These are phyloP conservation scores for Trichoderma erinaceum DNA, from an alignment of 495 filamentous ascomycete species.

Conservation along the genomic window DNA sequence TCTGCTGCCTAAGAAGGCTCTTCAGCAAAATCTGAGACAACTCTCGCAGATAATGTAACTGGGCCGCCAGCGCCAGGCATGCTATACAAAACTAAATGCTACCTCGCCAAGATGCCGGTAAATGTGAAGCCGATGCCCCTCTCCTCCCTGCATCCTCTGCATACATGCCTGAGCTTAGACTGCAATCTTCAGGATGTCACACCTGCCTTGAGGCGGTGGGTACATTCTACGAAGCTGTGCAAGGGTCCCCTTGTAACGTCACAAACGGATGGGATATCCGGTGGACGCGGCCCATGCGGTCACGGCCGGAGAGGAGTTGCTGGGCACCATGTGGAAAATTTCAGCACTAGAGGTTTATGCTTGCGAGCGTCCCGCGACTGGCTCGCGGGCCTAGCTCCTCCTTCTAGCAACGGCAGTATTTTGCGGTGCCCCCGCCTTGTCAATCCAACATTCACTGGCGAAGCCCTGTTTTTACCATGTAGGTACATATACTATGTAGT, in stretches of 20 bases:
- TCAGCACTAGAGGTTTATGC: neutral
- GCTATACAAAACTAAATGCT: too few species aligned
- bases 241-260: neutral
- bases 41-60: too few species aligned
- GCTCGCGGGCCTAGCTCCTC: neutral
- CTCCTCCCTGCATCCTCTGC: neutral
- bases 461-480: too few species aligned
- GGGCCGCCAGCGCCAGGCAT: too few species aligned
- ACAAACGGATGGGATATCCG: neutral
- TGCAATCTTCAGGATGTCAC: neutral
- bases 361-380: neutral
- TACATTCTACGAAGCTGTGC: neutral
- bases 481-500: too few species aligned
- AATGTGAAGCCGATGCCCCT: neutral
- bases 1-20: neutral
- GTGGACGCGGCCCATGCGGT: neutral
- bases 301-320: neutral
- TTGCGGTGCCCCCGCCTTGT: neutral
- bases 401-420: neutral
- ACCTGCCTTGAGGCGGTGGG: neutral
- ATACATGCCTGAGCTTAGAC: neutral
- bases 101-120: neutral
- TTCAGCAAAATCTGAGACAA: neutral
- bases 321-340: neutral
- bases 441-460: too few species aligned